Evolutionary conservation across 2,329 filamentous ascomycete species (phyloP).

Genomic region (Colletotrichum lentis): DNA sequence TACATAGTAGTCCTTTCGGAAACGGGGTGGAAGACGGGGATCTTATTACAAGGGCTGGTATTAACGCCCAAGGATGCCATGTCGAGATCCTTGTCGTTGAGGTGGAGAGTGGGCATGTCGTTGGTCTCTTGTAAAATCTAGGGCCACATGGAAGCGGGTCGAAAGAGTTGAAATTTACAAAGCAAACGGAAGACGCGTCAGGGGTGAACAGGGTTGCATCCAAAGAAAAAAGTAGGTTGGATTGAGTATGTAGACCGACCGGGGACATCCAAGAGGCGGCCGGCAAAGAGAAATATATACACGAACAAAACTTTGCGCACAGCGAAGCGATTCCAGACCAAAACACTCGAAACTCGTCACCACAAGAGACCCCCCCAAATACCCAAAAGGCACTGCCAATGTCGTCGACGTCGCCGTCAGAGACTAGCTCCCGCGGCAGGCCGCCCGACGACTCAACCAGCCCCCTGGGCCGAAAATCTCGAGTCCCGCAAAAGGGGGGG

Average conservation of each 20-base stretch:
- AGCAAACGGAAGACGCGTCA: too few relatives aligned
- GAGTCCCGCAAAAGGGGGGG: too few relatives aligned
- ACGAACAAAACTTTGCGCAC: slow-evolving; percentile 9
- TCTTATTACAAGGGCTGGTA: background rate
- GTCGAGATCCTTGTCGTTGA: background rate
- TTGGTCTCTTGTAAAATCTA: background rate
- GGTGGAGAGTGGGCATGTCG: background rate
- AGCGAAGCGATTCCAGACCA: slow-evolving; percentile 34
- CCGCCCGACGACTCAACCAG: background rate
- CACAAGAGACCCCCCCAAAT: background rate
- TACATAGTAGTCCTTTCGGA: background rate
- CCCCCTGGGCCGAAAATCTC: too few relatives aligned
- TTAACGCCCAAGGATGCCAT: background rate
- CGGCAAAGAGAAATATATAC: slow-evolving; percentile 26
- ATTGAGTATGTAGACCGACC: slow-evolving; percentile 7
- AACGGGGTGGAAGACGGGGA: too few relatives aligned
- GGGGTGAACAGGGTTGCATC: background rate
- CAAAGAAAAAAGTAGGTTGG: slow-evolving; percentile 2
- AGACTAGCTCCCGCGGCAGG: background rate
- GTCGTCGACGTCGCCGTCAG: background rate
- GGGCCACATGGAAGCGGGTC: background rate
- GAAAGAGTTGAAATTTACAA: background rate
- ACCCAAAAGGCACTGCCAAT: too few relatives aligned
- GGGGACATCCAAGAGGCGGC: background rate
- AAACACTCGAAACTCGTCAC: slow-evolving; percentile 28